These are phyloP conservation scores for Bothriochloa decipiens DNA, from an alignment of 176 grass and related monocot genomes.

Conservation along the genomic window DNA sequence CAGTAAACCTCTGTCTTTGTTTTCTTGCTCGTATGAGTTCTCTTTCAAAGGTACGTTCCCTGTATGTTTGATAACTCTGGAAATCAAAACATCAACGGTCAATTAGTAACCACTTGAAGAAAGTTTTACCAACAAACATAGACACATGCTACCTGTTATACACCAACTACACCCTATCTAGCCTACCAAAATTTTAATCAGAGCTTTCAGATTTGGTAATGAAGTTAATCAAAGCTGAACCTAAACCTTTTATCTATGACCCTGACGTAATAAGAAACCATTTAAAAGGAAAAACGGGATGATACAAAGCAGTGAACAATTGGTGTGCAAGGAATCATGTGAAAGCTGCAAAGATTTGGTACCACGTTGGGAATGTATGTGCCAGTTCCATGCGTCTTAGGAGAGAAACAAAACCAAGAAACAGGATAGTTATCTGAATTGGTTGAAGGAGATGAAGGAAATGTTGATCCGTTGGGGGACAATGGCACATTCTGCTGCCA, in stretches of 20 bases:
- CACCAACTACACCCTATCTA: background rate
- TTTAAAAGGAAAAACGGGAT: background rate
- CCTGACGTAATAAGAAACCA: background rate
- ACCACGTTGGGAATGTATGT: constrained; percentile 52
- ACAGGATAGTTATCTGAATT: background rate
- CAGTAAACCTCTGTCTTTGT: background rate
- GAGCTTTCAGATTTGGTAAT: too few relatives aligned
- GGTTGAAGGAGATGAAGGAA: constrained; percentile 7
- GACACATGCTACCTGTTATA: background rate
- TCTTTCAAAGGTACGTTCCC: constrained; percentile 20
- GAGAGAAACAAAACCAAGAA: constrained; percentile 23
- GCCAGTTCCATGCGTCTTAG: constrained; percentile 42
- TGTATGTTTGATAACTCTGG: constrained; percentile 30
- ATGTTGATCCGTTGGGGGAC: background rate
- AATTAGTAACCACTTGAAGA: background rate
- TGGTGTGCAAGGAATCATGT: too few relatives aligned
- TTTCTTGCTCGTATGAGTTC: constrained; percentile 21
- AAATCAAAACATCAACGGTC: constrained; percentile 18
- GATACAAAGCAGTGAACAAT: too few relatives aligned
- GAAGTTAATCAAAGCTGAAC: background rate
- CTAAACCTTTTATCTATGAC: background rate
- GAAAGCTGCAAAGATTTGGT: constrained; percentile 15
- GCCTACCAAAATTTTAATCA: background rate
- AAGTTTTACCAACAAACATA: background rate
- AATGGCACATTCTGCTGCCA: constrained; percentile 30